phyloP scores from a whole-genome alignment of 2,329 filamentous ascomycete species.

The Colletotrichum gigasporum region DNA sequence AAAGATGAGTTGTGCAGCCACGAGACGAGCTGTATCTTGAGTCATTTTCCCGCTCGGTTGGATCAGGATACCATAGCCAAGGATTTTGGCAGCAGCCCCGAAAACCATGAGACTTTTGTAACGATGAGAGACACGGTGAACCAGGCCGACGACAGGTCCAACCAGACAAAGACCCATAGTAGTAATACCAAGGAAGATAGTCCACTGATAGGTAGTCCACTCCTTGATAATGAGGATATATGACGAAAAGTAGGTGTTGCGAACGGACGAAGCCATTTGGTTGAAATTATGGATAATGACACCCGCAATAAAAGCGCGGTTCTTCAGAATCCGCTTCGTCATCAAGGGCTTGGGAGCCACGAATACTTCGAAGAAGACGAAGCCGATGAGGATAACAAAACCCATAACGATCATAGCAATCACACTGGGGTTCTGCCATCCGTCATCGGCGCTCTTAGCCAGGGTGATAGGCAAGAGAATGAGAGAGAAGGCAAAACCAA shows the following conservation, averaged over 20 bases:
- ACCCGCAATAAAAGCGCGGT: conserved; percentile 42
- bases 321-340: conserved; percentile 42
- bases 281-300: conserved; percentile 44
- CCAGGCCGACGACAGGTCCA: conserved; percentile 45
- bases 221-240: conserved; percentile 52
- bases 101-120: conserved; percentile 53
- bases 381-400: conserved; percentile 40
- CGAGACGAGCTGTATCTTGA: conserved; percentile 44
- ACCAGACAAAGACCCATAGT: conserved; percentile 49
- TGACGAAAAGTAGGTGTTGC: conserved; percentile 47
- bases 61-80: conserved; percentile 48
- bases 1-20: conserved; percentile 46
- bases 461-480: conserved; percentile 73
- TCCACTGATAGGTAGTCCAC: conserved; percentile 53
- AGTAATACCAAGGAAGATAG: conserved; percentile 49
- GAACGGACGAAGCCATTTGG: conserved; percentile 45
- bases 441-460: conserved; percentile 41
- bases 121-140: conserved; percentile 47
- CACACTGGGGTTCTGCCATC: conserved; percentile 45
- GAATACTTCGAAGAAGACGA: conserved; percentile 45
- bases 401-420: conserved; percentile 38
- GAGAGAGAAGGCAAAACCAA: conserved; percentile 64
- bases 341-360: conserved; percentile 44
- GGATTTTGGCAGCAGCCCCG: conserved; percentile 44
- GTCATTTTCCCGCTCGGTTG: conserved; percentile 40